Conservation (phyloP, 371 early-diverging fungal genomes). For the Rhizomucor pusillus region DNA sequence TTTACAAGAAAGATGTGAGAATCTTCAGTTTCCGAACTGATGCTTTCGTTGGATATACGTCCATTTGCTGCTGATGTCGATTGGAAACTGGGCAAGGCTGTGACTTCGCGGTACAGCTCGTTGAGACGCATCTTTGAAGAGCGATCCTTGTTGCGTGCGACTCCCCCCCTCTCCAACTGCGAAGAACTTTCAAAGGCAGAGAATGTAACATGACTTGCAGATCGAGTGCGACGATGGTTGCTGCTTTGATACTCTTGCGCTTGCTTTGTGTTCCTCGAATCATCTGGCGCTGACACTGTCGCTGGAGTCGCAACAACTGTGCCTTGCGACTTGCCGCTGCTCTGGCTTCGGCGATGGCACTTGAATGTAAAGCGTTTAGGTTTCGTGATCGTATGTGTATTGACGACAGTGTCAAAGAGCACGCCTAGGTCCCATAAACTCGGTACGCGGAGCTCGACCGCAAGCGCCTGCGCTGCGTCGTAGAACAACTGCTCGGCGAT, state of each 20-base stretch:
- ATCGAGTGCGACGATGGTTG: too few relatives aligned
- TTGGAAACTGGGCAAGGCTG: not conserved
- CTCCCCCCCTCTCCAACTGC: not conserved
- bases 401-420: constrained; percentile 30
- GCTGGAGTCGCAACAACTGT: too few relatives aligned
- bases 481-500: constrained; percentile 19
- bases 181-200: not conserved
- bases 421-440: constrained; percentile 26
- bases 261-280: too few relatives aligned
- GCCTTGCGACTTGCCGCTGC: too few relatives aligned
- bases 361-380: not conserved
- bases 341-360: too few relatives aligned
- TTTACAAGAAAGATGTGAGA: constrained; percentile 36
- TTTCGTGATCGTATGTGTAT: constrained; percentile 22
- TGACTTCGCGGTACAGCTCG: not conserved
- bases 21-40: constrained; percentile 20
- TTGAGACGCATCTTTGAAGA: too few relatives aligned
- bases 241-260: too few relatives aligned
- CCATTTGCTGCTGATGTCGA: not conserved
- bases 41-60: constrained; percentile 4
- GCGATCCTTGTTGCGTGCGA: too few relatives aligned
- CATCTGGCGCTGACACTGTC: too few relatives aligned
- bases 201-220: not conserved
- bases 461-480: constrained; percentile 27
- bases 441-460: constrained; percentile 19